Conservation (phyloP, 2,329 filamentous ascomycete species). For the Furcasterigmium furcatum region DNA sequence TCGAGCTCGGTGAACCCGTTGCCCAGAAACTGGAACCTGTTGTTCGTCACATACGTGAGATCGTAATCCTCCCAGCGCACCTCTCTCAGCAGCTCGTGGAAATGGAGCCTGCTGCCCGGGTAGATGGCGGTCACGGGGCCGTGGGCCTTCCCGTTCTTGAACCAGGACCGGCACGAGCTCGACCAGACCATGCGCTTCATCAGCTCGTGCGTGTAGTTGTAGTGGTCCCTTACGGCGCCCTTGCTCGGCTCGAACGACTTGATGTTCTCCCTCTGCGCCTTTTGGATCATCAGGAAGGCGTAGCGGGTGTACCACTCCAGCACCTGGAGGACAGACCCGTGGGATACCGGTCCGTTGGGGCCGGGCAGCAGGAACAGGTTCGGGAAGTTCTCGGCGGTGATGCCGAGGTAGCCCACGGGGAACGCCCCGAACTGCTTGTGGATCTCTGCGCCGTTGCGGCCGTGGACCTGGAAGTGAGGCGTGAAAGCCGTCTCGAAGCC, state of each 20-base stretch:
- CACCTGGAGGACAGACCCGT: slow-evolving; percentile 12
- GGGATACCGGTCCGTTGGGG: slow-evolving; percentile 10
- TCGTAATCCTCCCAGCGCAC: slow-evolving; percentile 46
- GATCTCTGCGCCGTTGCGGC: slow-evolving; percentile 41
- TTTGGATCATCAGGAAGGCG: slow-evolving; percentile 16
- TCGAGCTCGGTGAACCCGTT: slow-evolving; percentile 41
- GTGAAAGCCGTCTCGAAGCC: slow-evolving; percentile 13
- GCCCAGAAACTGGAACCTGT: slow-evolving; percentile 43
- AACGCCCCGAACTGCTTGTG: slow-evolving; percentile 46
- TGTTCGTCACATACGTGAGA: slow-evolving; percentile 37
- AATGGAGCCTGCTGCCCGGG: slow-evolving; percentile 35
- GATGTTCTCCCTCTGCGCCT: slow-evolving; percentile 18
- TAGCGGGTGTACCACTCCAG: slow-evolving; percentile 21
- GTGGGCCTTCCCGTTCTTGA: slow-evolving; percentile 21
- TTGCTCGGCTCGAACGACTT: slow-evolving; percentile 28
- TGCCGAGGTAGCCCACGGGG: slow-evolving; percentile 22
- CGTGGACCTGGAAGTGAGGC: slow-evolving; percentile 38
- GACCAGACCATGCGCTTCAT: slow-evolving; percentile 37
- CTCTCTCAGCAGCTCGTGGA: slow-evolving; percentile 27
- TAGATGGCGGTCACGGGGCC: slow-evolving; percentile 42
- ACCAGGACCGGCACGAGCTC: slow-evolving; percentile 4
- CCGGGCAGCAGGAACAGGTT: slow-evolving; percentile 23
- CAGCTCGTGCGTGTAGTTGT: slow-evolving; percentile 36
- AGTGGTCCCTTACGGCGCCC: slow-evolving; percentile 27
- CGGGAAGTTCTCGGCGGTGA: slow-evolving; percentile 22